Percentiles rank a stretch among this genome's conserved stretches.
These are phyloP conservation scores for Pulveroboletus sp. DNA, from an alignment of 768 basidiomycete species.

Conservation along the genomic window DNA sequence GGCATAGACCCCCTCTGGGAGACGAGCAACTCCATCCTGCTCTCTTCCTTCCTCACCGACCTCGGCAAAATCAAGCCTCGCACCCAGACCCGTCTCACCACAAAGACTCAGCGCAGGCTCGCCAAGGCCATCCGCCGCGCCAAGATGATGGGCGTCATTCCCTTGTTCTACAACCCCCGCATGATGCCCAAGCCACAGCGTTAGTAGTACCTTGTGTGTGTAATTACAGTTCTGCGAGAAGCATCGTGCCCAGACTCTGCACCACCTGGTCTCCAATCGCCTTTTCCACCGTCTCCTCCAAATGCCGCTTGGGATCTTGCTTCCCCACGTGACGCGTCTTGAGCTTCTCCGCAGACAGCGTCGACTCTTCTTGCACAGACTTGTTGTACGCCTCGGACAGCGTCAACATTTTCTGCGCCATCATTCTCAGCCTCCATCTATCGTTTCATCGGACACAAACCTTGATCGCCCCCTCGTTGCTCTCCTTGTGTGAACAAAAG, in stretches of 20 bases:
- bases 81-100: conserved; percentile 65
- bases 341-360: conserved; percentile 87
- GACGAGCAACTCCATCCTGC: conserved; percentile 54
- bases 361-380: conserved; percentile 96
- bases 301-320: conserved; percentile 95
- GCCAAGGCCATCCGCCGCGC: conserved; percentile 86
- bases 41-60: conserved; percentile 57
- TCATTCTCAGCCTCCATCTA: conserved; percentile 7
- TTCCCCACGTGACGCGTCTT: conserved; percentile 98
- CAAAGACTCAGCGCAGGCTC: conserved; percentile 71
- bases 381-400: conserved; percentile 96
- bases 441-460: conserved; percentile 43
- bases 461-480: conserved; percentile 93
- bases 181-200: conserved; percentile 21
- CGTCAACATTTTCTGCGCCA: conserved; percentile 68
- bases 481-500: conserved; percentile 83
- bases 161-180: conserved; percentile 37
- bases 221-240: conserved; percentile 79
- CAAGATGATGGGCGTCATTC: conserved; percentile 87
- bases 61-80: conserved; percentile 83
- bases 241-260: conserved; percentile 92
- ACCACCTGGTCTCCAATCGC: conserved; percentile 98
- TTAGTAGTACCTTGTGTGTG: background rate
- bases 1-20: conserved; percentile 71
- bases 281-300: conserved; percentile 96